Evolutionary conservation across 2,329 filamentous ascomycete species (phyloP), one percentile per base, ranked within the genome.

Genomic region (Calonectria pseudoturangicola): DNA sequence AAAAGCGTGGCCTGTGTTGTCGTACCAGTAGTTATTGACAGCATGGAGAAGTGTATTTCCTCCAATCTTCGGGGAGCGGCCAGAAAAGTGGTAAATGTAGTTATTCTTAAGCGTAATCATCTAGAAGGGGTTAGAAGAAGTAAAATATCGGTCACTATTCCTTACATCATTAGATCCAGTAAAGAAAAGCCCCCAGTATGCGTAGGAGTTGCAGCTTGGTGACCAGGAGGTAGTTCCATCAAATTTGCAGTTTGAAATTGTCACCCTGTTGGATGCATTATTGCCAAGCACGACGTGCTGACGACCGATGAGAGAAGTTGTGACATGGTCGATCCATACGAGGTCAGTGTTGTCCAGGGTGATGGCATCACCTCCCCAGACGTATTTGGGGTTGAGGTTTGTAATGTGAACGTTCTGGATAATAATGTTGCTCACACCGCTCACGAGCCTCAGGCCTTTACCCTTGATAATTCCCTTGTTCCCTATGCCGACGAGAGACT

Each of bases 21-120:
- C 84, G 78, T 89, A 86, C 84, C 85, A 91, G 86, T 90, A 90
- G 85, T 91, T 91, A 87, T 91, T 91, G 77, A 90, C 88, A 25
- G 88, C 88, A 81, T 91, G 90, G 47, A 91, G 80, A 9, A 84
- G 83, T 39, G 90, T 85, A 48, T 89, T 89, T 81, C 88, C 88
- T 39, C 84, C 86, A 27, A 91, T 84, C 83, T 91, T 90, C 72
- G 89, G 90, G 3, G 84, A 83, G 62, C 89, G 88, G 56, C 89
- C 89, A 16, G 85, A 87, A 60, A 87, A 89, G 83, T 89, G 85
- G 85, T 90, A 88, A 77, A 91, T 85, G 83, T 90, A 90, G 85
- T 91, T 91, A 72, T 85, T 85, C 83, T 89, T 88, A 77, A 91
- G 79, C 69, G 90, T 91, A 75, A 91, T 84, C 69, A 73, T 51